These are phyloP conservation scores for Avena insularis DNA, from an alignment of 176 grass and related monocot genomes.

Conservation along the genomic window DNA sequence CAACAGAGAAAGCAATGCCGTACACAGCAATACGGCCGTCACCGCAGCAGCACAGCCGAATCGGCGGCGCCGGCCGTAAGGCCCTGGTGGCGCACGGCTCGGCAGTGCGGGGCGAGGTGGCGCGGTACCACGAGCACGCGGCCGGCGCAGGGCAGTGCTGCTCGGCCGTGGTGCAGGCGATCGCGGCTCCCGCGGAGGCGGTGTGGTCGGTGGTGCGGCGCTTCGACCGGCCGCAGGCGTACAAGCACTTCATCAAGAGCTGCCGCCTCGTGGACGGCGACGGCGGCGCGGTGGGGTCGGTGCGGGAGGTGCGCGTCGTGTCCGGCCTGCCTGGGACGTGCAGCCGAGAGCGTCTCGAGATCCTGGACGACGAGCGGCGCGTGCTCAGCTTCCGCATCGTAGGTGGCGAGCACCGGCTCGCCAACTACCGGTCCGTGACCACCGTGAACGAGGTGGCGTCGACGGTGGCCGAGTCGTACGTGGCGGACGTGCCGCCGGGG, in stretches of 20 bases:
- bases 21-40: slow-evolving; percentile 32
- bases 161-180: slow-evolving; percentile 49
- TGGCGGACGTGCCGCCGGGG: slow-evolving; percentile 78
- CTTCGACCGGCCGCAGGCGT: slow-evolving; percentile 83
- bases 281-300: slow-evolving; percentile 64
- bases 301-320: slow-evolving; percentile 67
- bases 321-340: slow-evolving; percentile 65
- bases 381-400: slow-evolving; percentile 84
- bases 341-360: slow-evolving; percentile 84
- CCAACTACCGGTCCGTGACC: slow-evolving; percentile 91
- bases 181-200: slow-evolving; percentile 54
- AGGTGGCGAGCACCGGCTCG: slow-evolving; percentile 80
- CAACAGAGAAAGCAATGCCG: slow-evolving; percentile 44
- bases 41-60: slow-evolving; percentile 39
- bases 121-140: slow-evolving; percentile 68
- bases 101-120: slow-evolving; percentile 45
- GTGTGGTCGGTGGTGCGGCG: slow-evolving; percentile 95
- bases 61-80: slow-evolving; percentile 18
- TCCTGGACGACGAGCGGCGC: slow-evolving; percentile 75
- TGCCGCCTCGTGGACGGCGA: slow-evolving; percentile 75
- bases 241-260: slow-evolving; percentile 85
- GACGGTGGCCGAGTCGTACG: slow-evolving; percentile 66
- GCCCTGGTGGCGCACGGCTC: not conserved
- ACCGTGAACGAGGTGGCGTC: slow-evolving; percentile 59
- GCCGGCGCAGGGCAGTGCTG: slow-evolving; percentile 67